Percentiles rank a stretch among this genome's conserved stretches.
Conservation (phyloP, 2,329 filamentous ascomycete genomes). For the Sclerotinia trifoliorum region DNA sequence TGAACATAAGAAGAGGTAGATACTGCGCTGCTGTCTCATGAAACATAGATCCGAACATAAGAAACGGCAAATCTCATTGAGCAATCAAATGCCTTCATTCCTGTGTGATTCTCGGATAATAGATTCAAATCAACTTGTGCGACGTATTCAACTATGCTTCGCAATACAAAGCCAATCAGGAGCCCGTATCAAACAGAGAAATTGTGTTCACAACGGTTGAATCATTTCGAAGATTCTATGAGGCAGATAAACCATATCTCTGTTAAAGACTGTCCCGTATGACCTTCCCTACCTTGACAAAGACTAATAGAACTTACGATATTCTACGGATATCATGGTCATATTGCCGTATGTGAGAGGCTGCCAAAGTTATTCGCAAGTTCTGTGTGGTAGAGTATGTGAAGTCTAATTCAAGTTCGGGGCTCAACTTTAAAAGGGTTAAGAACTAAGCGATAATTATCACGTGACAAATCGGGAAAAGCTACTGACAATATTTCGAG, state of each 20-base stretch:
- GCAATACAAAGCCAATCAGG: neutral
- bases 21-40: neutral
- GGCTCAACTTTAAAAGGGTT: neutral
- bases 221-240: neutral
- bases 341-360: neutral
- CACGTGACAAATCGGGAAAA: constrained; percentile 8
- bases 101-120: neutral
- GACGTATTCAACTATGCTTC: neutral
- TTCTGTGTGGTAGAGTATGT: neutral
- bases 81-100: neutral
- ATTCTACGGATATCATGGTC: too few relatives aligned
- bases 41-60: neutral
- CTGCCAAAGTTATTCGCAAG: neutral
- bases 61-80: neutral
- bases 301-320: neutral
- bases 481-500: constrained; percentile 13
- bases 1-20: neutral
- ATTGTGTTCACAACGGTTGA: neutral
- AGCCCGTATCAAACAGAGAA: neutral
- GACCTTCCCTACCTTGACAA: neutral
- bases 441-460: neutral
- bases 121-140: neutral
- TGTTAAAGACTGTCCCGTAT: neutral
- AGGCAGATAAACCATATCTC: neutral
- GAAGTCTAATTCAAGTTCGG: neutral